Evolutionary conservation across 2,329 filamentous ascomycete species (phyloP).

Genomic region (Nemania serpens): DNA sequence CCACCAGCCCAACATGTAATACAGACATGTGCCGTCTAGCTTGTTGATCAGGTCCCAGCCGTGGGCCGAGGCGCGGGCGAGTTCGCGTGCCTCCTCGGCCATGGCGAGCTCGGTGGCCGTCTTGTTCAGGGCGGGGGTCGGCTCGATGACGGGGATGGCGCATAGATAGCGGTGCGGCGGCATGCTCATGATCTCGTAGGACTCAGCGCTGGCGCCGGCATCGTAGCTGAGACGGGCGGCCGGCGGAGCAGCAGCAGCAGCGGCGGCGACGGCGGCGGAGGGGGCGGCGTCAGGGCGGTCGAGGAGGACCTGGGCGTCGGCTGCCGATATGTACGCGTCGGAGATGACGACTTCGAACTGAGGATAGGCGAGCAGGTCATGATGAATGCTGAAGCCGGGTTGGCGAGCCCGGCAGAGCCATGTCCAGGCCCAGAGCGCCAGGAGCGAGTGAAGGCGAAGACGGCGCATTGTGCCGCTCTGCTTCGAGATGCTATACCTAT

Average conservation of each 20-base stretch:
- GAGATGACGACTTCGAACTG: conserved; percentile 86
- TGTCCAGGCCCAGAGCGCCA: conserved; percentile 43
- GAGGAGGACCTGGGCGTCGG: conserved; percentile 68
- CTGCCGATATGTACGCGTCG: conserved; percentile 71
- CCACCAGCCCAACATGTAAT: conserved; percentile 88
- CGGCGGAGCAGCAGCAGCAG: too few relatives aligned
- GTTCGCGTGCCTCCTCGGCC: conserved; percentile 79
- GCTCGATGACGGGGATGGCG: conserved; percentile 73
- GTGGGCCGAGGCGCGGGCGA: conserved; percentile 73
- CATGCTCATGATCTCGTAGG: conserved; percentile 77
- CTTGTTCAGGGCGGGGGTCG: conserved; percentile 61
- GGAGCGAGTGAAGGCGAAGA: conserved; percentile 44
- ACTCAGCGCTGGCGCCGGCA: conserved; percentile 43
- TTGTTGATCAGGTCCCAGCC: conserved; percentile 81
- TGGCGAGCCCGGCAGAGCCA: conserved; percentile 55
- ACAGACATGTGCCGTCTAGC: conserved; percentile 81
- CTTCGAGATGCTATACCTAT: conserved; percentile 35
- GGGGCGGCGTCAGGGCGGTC: conserved; percentile 49
- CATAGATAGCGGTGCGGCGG: conserved; percentile 78
- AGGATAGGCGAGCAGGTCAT: conserved; percentile 85
- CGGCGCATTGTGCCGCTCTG: conserved; percentile 57
- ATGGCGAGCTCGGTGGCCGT: conserved; percentile 70
- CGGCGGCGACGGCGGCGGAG: conserved; percentile 44
- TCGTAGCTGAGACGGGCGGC: conserved; percentile 44
- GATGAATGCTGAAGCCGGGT: conserved; percentile 78